These are phyloP conservation scores for Cryoendolithus antarcticus DNA, from an alignment of 2,329 filamentous ascomycete species.

Conservation along the genomic window DNA sequence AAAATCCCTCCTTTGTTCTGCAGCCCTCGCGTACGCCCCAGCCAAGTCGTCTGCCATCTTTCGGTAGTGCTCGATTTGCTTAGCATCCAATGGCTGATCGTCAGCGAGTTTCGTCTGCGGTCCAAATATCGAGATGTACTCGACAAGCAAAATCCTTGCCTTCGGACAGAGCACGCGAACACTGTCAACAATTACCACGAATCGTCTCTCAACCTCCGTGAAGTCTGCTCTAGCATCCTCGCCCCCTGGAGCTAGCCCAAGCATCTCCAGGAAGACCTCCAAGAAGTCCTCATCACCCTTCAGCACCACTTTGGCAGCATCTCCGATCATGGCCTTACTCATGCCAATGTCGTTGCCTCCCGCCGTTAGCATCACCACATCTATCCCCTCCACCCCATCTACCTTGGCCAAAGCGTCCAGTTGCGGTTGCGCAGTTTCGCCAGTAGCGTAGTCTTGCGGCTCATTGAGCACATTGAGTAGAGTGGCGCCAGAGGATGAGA, in stretches of 20 bases:
- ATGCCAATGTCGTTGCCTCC: conserved; percentile 31
- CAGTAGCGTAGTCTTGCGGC: conserved; percentile 17
- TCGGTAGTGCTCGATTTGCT: conserved; percentile 4
- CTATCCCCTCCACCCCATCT: conserved; percentile 13
- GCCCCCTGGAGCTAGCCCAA: conserved; percentile 2
- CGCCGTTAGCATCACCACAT: conserved; percentile 26
- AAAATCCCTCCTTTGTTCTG: background rate
- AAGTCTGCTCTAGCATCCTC: background rate
- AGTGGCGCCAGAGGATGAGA: conserved; percentile 26
- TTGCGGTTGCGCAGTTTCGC: conserved; percentile 24
- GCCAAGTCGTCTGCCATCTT: background rate
- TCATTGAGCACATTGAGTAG: conserved; percentile 26
- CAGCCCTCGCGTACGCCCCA: conserved; percentile 5
- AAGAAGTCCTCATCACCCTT: background rate
- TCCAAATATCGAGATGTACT: conserved; percentile 8
- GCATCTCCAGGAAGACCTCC: conserved; percentile 1
- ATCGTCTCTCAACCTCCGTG: conserved; percentile 3
- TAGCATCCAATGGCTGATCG: conserved; percentile 3
- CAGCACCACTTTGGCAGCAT: conserved; percentile 5
- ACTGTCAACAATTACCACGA: conserved; percentile 7
- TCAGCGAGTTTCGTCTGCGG: conserved; percentile 1
- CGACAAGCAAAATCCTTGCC: conserved; percentile 8
- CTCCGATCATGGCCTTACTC: conserved; percentile 24
- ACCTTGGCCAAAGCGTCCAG: conserved; percentile 19
- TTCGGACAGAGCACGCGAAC: conserved; percentile 3